Percentiles rank a stretch among this genome's conserved stretches.
These are phyloP conservation scores for Penicillium diatomitis DNA, from an alignment of 495 filamentous ascomycete species.

Conservation along the genomic window DNA sequence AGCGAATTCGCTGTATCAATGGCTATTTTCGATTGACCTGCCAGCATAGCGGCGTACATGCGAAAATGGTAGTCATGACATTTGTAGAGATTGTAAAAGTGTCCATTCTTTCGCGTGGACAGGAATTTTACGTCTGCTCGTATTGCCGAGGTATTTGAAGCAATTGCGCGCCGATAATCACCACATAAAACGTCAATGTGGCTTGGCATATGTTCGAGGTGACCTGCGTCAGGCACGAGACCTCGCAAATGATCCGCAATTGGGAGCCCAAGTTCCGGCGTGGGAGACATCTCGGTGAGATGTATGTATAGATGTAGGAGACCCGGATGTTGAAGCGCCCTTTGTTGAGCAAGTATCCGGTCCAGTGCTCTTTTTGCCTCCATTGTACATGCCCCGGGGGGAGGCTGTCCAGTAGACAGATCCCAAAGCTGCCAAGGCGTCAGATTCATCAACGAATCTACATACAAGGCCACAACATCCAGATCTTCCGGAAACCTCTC, in stretches of 20 bases:
- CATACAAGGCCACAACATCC: conserved; percentile 53
- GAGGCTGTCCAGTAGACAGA: conserved; percentile 46
- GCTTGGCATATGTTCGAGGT: conserved; percentile 65
- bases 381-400: conserved; percentile 42
- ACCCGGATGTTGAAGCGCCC: conserved; percentile 46
- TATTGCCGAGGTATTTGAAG: conserved; percentile 55
- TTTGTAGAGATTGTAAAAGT: conserved; percentile 63
- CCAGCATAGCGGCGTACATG: conserved; percentile 65
- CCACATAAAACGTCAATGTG: conserved; percentile 61
- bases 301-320: conserved; percentile 65
- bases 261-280: conserved; percentile 48
- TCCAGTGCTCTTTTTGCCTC: conserved; percentile 51
- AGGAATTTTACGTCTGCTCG: conserved; percentile 53
- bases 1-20: conserved; percentile 44
- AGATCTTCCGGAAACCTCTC: conserved; percentile 43
- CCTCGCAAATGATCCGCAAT: conserved; percentile 51
- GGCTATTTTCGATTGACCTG: conserved; percentile 46
- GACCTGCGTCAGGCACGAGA: conserved; percentile 56
- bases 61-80: conserved; percentile 59
- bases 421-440: conserved; percentile 64
- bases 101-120: conserved; percentile 35
- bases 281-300: conserved; percentile 62
- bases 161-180: conserved; percentile 53
- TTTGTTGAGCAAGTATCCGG: conserved; percentile 32
- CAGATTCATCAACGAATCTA: conserved; percentile 60